Conservation (phyloP, 139 green algal species). For the Monoraphidium neglectum region DNA sequence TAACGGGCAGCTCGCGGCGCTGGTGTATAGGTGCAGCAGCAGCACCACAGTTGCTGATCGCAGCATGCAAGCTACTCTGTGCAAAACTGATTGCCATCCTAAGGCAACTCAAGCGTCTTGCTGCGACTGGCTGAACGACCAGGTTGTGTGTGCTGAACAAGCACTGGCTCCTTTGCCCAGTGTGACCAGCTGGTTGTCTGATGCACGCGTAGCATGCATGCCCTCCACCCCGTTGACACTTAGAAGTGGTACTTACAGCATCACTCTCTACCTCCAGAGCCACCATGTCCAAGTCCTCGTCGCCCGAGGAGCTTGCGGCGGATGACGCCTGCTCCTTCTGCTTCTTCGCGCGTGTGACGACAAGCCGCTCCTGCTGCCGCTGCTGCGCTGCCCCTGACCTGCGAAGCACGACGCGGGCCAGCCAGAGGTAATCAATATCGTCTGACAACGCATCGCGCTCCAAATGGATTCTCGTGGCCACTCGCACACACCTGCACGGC, state of each 20-base stretch:
- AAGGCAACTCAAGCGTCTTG: not conserved
- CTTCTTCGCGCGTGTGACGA: not conserved
- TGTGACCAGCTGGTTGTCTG: not conserved
- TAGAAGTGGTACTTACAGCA: not conserved
- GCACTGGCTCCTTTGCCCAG: not conserved
- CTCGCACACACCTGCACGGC: no score
- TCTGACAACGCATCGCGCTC: no score
- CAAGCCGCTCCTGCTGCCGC: no score
- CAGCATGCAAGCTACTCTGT: no score
- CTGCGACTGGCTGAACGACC: not conserved
- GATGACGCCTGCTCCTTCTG: not conserved
- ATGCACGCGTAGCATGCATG: not conserved
- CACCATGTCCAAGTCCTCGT: conserved; percentile 27
- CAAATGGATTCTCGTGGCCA: no score
- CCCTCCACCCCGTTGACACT: no score
- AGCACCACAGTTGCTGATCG: no score
- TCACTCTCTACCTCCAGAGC: conserved; percentile 21
- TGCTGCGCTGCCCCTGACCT: no score
- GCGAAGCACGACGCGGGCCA: no score
- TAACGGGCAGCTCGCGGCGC: not conserved
- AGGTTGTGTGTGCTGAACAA: not conserved
- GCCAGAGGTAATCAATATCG: no score
- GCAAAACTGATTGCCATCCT: not conserved
- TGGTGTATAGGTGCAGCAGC: not conserved
- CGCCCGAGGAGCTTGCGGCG: not conserved